Percentiles rank a stretch among this genome's conserved stretches.
Evolutionary conservation across 441 rosid genomes (phyloP).

Genomic region (Brassica hybrid): DNA sequence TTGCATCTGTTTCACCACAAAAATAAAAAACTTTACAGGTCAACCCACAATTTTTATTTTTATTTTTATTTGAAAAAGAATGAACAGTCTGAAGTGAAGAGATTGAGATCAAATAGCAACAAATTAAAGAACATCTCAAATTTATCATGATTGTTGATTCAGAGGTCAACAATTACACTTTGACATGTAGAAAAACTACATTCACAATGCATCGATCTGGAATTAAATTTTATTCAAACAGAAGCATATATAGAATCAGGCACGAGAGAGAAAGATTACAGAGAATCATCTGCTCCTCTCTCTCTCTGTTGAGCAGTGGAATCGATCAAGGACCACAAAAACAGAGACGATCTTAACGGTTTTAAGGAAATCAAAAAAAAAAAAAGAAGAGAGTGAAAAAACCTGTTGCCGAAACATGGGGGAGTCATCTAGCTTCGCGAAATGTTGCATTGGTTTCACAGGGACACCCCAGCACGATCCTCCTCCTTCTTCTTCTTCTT

Average conservation of each 20-base stretch:
- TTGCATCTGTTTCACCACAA: constrained; percentile 71
- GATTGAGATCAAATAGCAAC: no score
- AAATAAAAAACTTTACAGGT: background rate
- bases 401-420: constrained; percentile 91
- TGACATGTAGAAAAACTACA: background rate
- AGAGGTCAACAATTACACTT: constrained; percentile 29
- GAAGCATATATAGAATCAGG: no score
- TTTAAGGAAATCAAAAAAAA: background rate
- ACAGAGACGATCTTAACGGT: background rate
- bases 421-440: constrained; percentile 78
- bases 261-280: no score
- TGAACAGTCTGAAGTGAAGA: no score
- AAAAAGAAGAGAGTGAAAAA: background rate
- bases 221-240: no score
- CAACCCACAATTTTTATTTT: no score
- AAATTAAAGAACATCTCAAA: background rate
- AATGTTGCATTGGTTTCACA: constrained; percentile 37
- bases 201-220: no score
- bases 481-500: no score
- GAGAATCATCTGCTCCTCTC: background rate
- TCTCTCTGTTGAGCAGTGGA: background rate
- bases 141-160: background rate
- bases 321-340: background rate
- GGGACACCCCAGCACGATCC: constrained; percentile 31
- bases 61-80: no score